Percentiles rank a stretch among this genome's conserved stretches.
Evolutionary conservation across 257 asterid species (phyloP).

Genomic region (Plantago major): DNA sequence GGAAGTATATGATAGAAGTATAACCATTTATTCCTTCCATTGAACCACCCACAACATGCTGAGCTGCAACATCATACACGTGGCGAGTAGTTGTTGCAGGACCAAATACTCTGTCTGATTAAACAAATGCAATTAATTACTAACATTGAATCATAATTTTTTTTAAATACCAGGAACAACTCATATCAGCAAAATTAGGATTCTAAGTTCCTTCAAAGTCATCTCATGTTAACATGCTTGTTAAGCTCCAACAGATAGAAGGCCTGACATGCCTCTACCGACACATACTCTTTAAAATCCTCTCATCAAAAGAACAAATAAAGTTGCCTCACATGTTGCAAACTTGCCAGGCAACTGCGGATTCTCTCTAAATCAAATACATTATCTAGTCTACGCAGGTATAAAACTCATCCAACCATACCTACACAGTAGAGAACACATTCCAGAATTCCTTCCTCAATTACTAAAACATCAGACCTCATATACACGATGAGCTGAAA

Average conservation of each 20-base stretch:
- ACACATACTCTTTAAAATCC: background rate
- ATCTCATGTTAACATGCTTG: background rate
- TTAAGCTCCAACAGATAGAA: conserved; percentile 4
- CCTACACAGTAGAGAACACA: background rate
- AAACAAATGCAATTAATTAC: background rate
- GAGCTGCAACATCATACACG: conserved; percentile 86
- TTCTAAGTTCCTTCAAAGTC: background rate
- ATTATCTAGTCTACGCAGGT: background rate
- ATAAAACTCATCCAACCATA: background rate
- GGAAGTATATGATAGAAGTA: conserved; percentile 11
- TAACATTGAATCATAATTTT: no score
- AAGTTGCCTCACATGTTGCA: no score
- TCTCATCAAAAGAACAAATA: no score
- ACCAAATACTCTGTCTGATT: conserved; percentile 79
- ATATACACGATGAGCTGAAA: no score
- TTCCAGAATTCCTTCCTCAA: no score
- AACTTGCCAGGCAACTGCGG: no score
- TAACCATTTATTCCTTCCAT: conserved; percentile 85
- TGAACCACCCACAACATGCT: conserved; percentile 70
- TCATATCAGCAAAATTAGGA: background rate
- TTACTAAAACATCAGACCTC: no score
- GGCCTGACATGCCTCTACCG: background rate
- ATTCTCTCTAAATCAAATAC: background rate
- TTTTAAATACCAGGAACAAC: background rate
- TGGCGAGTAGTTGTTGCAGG: conserved; percentile 93